These are phyloP conservation scores for Starmera quercuum DNA, from an alignment of 805 yeast species.

Conservation along the genomic window DNA sequence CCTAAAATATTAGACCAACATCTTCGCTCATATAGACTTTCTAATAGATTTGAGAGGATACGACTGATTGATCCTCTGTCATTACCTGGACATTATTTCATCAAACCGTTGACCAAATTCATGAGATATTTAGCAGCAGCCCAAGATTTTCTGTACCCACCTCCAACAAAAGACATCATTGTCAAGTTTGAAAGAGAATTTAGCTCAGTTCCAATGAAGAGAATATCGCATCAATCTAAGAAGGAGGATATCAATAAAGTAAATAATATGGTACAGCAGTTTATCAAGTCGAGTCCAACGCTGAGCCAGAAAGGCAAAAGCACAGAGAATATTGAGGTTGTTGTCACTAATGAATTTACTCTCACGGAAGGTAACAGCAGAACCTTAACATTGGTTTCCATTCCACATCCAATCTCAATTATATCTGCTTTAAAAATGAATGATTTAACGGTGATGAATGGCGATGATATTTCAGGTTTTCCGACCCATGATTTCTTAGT, in stretches of 20 bases:
- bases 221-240: conserved; percentile 4
- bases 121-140: conserved; percentile 6
- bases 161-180: conserved; percentile 8
- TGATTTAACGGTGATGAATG: conserved; percentile 5
- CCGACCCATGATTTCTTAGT: not conserved
- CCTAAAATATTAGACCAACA: conserved; percentile 10
- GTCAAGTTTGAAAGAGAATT: conserved; percentile 6
- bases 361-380: not conserved
- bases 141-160: conserved; percentile 4
- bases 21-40: conserved; percentile 4
- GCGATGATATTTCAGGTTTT: conserved; percentile 1
- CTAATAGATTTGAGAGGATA: conserved; percentile 5
- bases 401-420: conserved; percentile 14
- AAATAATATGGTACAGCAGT: conserved; percentile 3
- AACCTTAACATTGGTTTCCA: conserved; percentile 6
- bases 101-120: conserved; percentile 3
- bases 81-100: conserved; percentile 12
- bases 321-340: conserved; percentile 1
- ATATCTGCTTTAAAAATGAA: conserved; percentile 7
- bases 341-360: conserved; percentile 2
- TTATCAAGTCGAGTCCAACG: conserved; percentile 1
- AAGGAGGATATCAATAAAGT: conserved; percentile 1
- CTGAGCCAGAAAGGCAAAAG: not conserved
- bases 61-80: conserved; percentile 12
- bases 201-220: conserved; percentile 4